These are phyloP conservation scores for Umbellularia californica DNA, from an alignment of 164 flowering plant genomes.

Conservation along the genomic window DNA sequence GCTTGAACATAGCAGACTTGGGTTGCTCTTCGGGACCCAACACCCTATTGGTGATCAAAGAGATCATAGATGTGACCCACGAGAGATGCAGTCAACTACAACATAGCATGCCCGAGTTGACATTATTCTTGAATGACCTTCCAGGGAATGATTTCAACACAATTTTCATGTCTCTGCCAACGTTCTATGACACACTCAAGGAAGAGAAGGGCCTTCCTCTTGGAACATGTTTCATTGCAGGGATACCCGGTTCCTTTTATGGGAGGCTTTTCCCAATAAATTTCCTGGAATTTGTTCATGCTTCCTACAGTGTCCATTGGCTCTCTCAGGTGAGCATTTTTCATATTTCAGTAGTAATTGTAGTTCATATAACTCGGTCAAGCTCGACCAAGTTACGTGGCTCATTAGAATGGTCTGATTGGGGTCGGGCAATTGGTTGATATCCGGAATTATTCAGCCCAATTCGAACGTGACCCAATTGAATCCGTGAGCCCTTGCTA, in stretches of 20 bases:
- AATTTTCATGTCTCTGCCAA: constrained; percentile 33
- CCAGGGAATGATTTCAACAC: constrained; percentile 52
- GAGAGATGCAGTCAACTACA: constrained; percentile 3
- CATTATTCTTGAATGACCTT: constrained; percentile 52
- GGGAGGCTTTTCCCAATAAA: constrained; percentile 43
- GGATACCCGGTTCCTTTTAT: constrained; percentile 57
- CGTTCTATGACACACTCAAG: constrained; percentile 22
- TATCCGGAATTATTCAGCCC: neutral
- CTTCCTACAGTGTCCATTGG: constrained; percentile 55
- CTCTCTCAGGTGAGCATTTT: constrained; percentile 45
- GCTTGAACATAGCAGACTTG: constrained; percentile 50
- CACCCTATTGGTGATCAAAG: constrained; percentile 32
- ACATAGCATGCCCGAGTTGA: constrained; percentile 27
- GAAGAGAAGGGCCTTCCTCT: constrained; percentile 14
- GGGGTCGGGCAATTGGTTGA: neutral
- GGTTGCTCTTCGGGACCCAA: constrained; percentile 81
- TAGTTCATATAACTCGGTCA: neutral
- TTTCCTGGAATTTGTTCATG: constrained; percentile 48
- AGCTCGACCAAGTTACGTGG: neutral
- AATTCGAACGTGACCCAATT: neutral
- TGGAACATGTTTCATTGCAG: constrained; percentile 42
- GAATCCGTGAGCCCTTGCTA: neutral
- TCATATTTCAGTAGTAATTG: neutral
- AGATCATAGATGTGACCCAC: constrained; percentile 27
- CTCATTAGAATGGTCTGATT: neutral